phyloP scores from a whole-genome alignment of 768 basidiomycete genomes.

The Podaxis sp. region DNA sequence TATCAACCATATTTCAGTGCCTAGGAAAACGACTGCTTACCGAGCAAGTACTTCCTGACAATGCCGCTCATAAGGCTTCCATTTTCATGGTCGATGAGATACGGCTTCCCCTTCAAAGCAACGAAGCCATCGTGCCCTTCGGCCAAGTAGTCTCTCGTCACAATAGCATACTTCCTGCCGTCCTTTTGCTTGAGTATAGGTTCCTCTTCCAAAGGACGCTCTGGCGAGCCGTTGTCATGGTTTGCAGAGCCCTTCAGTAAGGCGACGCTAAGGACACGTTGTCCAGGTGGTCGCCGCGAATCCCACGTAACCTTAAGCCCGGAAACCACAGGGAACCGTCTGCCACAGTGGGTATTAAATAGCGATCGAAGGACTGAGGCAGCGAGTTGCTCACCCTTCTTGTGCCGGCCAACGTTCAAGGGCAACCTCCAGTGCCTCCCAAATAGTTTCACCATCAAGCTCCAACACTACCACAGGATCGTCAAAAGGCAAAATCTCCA shows the following conservation, averaged over 20 bases:
- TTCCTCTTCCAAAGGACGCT: conserved; percentile 44
- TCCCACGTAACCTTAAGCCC: conserved; percentile 89
- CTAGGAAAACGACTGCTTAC: conserved; percentile 33
- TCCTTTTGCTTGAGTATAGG: conserved; percentile 51
- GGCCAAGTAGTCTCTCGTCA: conserved; percentile 87
- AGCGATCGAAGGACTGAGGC: not conserved
- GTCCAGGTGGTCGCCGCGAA: conserved; percentile 66
- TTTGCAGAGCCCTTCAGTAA: conserved; percentile 44
- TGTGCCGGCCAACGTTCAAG: conserved; percentile 84
- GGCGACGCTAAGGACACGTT: conserved; percentile 76
- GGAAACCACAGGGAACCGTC: conserved; percentile 87
- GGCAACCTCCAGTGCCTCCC: conserved; percentile 75
- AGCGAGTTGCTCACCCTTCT: conserved; percentile 62
- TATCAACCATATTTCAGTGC: not conserved
- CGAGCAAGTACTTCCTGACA: conserved; percentile 82
- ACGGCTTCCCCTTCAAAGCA: conserved; percentile 61
- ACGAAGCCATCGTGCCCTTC: conserved; percentile 82
- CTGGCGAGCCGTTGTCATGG: conserved; percentile 23
- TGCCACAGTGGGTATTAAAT: conserved; percentile 25
- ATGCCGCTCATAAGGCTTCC: conserved; percentile 78
- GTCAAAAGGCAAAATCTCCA: conserved; percentile 88
- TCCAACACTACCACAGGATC: conserved; percentile 83
- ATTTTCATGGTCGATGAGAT: conserved; percentile 81
- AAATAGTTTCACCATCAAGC: conserved; percentile 74
- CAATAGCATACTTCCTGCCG: conserved; percentile 69